A percentile compares a stretch with the other conserved stretches of the same genome.
phyloP scores from a whole-genome alignment of 1,284 basidiomycete species.

The Ceratobasidium sp. region DNA sequence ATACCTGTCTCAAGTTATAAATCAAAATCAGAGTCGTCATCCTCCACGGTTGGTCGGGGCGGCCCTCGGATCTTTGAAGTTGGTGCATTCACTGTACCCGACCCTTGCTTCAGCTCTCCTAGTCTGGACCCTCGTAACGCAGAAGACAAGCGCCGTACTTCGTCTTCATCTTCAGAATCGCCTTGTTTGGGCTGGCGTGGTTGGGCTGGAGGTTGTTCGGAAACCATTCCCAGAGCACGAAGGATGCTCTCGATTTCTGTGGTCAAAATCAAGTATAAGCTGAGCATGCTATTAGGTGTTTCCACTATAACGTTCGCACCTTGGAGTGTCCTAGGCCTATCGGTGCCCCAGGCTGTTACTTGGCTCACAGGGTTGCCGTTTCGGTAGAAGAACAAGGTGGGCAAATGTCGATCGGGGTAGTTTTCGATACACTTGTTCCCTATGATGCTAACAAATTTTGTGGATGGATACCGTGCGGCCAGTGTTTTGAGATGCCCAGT shows the following conservation, averaged over 20 bases:
- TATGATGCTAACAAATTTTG: constrained; percentile 96
- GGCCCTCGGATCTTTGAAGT: constrained; percentile 60
- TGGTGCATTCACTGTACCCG: constrained; percentile 61
- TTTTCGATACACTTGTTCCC: constrained; percentile 96
- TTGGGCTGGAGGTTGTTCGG: constrained; percentile 24
- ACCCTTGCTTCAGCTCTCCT: constrained; percentile 51
- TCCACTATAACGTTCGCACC: constrained; percentile 59
- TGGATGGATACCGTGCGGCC: constrained; percentile 82
- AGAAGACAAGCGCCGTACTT: constrained; percentile 29
- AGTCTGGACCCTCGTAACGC: constrained; percentile 22
- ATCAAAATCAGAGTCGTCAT: constrained; percentile 76
- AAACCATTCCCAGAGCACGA: constrained; percentile 34
- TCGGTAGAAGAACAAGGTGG: constrained; percentile 91
- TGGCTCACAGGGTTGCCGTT: constrained; percentile 89
- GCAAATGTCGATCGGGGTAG: constrained; percentile 89
- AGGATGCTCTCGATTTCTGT: constrained; percentile 37
- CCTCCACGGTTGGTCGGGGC: constrained; percentile 54
- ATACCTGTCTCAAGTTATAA: constrained; percentile 52
- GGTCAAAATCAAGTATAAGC: background rate
- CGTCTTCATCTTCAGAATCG: constrained; percentile 58
- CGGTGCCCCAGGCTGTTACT: constrained; percentile 80
- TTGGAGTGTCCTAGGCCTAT: constrained; percentile 77
- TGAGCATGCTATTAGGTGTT: background rate
- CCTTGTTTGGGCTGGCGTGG: constrained; percentile 48
- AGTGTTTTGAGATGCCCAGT: constrained; percentile 74